phyloP scores from a whole-genome alignment of 176 grass and related monocot species.

The Oryza officinalis region DNA sequence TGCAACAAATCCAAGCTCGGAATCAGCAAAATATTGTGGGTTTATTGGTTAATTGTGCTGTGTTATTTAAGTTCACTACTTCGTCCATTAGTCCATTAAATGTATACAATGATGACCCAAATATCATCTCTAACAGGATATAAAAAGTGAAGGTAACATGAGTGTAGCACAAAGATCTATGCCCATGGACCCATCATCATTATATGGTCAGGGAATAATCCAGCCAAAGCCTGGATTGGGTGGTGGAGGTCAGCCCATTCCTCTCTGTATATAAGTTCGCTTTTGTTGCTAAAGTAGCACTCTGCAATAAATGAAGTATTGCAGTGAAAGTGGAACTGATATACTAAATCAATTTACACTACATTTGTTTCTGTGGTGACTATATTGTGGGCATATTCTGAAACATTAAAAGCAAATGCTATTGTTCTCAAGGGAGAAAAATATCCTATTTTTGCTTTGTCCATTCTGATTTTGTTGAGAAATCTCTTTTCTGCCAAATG shows the following conservation, averaged over 20 bases:
- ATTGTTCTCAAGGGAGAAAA: slow-evolving; percentile 16
- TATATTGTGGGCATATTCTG: slow-evolving; percentile 20
- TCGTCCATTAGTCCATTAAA: slow-evolving; percentile 23
- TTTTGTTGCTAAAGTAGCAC: neutral
- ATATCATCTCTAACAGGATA: slow-evolving; percentile 61
- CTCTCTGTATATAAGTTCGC: slow-evolving; percentile 14
- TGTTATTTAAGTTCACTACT: slow-evolving; percentile 25
- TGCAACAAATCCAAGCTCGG: slow-evolving; percentile 92
- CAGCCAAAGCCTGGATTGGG: slow-evolving; percentile 88
- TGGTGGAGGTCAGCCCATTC: slow-evolving; percentile 55
- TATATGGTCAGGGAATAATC: slow-evolving; percentile 88
- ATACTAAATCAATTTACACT: slow-evolving; percentile 5
- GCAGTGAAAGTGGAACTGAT: neutral
- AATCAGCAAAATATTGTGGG: slow-evolving; percentile 84
- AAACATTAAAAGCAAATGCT: slow-evolving; percentile 10
- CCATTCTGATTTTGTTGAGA: slow-evolving; percentile 25
- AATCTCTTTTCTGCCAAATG: neutral
- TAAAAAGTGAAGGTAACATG: slow-evolving; percentile 88
- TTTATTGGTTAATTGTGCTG: slow-evolving; percentile 31
- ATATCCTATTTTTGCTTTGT: slow-evolving; percentile 11
- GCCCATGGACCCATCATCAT: slow-evolving; percentile 86
- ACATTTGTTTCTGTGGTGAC: slow-evolving; percentile 14
- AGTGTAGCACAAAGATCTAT: slow-evolving; percentile 82
- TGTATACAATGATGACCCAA: slow-evolving; percentile 14
- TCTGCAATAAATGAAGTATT: neutral